Evolutionary conservation across 768 basidiomycete genomes (phyloP), one percentile per base, ranked within the genome.

Genomic region (Rubroboletus pulcherrimus): DNA sequence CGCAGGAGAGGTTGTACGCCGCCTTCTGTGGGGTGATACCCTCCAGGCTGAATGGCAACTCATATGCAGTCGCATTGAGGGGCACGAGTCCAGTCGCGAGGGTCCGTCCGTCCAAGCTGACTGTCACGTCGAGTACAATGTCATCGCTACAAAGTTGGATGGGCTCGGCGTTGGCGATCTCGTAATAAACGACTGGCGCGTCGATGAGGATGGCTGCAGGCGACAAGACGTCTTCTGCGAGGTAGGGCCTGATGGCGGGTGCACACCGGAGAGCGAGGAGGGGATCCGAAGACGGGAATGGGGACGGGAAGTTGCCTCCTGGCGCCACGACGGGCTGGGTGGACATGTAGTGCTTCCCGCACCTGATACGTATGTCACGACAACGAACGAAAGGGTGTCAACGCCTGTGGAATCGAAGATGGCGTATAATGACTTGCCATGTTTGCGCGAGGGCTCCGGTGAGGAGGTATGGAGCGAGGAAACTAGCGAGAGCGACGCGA

Each of bases 201-300:
- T 85, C 82, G 40, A 86, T 71, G 38, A 85, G 69, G 50, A 86
- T 73, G 15, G 76, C 73, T 14, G 76, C 73, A 3, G 75, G 71
- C 4, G 74, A 73, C 24, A 63, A 62, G 29, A 71, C 69, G 57
- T 85, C 84, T 59, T 80, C 82, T 15, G 78, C 76, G 24, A 86
- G 76, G 65, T 84, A 86, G 1, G 85, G 85, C 7, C 78, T 75
- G 24, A 85, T 77, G 3, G 81, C 80, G 30, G 82, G 83, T 9
- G 77, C 75, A 56, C 85, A 86, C 10, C 81, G 80, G 38, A 86
- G 67, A 8, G 82, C 80, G 26, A 85, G 75, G 39, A 83, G 75
- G n/a, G 83, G 71, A 1, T 63, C 66, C 0, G 71, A 57, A 3
- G 76, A 77, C 1, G 63, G 58, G 9, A 64, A 64, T 7, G 79